Evolutionary conservation across 495 filamentous ascomycete species (phyloP).

Genomic region (Aspergillus baeticus): DNA sequence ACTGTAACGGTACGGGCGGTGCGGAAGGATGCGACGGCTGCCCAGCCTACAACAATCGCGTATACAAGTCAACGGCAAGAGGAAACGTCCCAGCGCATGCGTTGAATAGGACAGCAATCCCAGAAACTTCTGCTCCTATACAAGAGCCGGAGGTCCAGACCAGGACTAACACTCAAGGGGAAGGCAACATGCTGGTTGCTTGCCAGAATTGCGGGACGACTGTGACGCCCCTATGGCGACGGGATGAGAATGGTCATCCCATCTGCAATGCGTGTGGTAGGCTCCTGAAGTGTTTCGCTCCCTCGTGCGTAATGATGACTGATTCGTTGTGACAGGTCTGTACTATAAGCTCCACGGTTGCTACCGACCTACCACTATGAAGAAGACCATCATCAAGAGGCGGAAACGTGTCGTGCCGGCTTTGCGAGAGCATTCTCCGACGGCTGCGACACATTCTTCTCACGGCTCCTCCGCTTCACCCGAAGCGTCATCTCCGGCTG

Average conservation of each 20-base stretch:
- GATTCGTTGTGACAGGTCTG: constrained; percentile 60
- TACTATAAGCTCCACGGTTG: constrained; percentile 96
- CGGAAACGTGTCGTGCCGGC: constrained; percentile 94
- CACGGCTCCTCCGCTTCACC: constrained; percentile 44
- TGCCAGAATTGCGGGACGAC: constrained; percentile 98
- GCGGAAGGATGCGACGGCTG: constrained; percentile 96
- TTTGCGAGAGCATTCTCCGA: constrained; percentile 53
- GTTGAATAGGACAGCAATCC: constrained; percentile 29
- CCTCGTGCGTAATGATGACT: constrained; percentile 6
- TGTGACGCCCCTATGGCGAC: constrained; percentile 92
- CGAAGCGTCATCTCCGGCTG: constrained; percentile 40
- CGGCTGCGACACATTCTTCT: constrained; percentile 43
- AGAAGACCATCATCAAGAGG: constrained; percentile 94
- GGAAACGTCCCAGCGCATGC: constrained; percentile 30
- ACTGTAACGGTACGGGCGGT: constrained; percentile 94
- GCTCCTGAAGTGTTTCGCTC: constrained; percentile 31
- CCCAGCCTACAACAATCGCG: constrained; percentile 94
- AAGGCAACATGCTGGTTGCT: constrained; percentile 77
- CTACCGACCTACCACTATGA: constrained; percentile 93
- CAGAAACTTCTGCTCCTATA: constrained; percentile 24
- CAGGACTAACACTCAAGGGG: constrained; percentile 30
- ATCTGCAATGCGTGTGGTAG: constrained; percentile 98
- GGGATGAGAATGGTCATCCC: constrained; percentile 92
- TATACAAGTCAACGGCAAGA: constrained; percentile 71
- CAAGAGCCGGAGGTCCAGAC: constrained; percentile 22